Evolutionary conservation across 2,329 filamentous ascomycete species (phyloP).

Genomic region (Colletotrichum magnum): DNA sequence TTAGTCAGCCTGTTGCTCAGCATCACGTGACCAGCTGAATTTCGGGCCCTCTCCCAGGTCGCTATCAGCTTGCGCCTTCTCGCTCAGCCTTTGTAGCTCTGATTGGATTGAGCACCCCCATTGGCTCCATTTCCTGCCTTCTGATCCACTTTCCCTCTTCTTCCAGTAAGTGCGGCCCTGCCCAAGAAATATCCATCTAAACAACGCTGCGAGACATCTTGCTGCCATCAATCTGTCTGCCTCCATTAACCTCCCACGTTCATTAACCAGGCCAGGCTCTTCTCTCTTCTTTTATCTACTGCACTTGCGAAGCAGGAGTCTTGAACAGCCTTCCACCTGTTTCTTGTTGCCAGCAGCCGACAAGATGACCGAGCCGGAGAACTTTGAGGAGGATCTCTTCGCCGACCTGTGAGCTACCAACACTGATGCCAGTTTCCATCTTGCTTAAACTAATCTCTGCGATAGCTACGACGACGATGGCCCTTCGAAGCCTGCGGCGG

Average conservation of each 20-base stretch:
- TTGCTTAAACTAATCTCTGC: constrained; percentile 12
- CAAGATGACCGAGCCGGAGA: constrained; percentile 84
- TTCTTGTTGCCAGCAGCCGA: constrained; percentile 6
- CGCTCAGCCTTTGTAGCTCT: constrained; percentile 27
- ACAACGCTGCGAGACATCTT: constrained; percentile 9
- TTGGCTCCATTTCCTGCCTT: constrained; percentile 28
- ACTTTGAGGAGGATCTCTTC: constrained; percentile 94
- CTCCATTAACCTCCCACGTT: constrained; percentile 20
- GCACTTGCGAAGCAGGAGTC: neutral
- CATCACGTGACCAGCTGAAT: too few species aligned
- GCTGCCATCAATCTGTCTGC: constrained; percentile 12
- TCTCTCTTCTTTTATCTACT: constrained; percentile 15
- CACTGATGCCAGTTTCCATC: constrained; percentile 42
- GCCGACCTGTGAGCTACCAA: constrained; percentile 83
- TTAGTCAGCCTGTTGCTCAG: too few species aligned
- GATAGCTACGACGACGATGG: constrained; percentile 78
- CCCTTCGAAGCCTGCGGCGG: constrained; percentile 52
- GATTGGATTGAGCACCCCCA: constrained; percentile 35
- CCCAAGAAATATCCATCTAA: constrained; percentile 39
- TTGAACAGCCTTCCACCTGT: neutral
- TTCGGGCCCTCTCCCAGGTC: neutral
- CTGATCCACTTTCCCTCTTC: constrained; percentile 34
- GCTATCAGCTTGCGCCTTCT: constrained; percentile 11
- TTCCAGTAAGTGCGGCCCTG: constrained; percentile 19
- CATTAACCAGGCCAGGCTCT: constrained; percentile 11